Percentiles rank a stretch among this genome's conserved stretches.
Evolutionary conservation across 2,329 filamentous ascomycete genomes (phyloP).

Genomic region (Aspergillus costaricaensis): DNA sequence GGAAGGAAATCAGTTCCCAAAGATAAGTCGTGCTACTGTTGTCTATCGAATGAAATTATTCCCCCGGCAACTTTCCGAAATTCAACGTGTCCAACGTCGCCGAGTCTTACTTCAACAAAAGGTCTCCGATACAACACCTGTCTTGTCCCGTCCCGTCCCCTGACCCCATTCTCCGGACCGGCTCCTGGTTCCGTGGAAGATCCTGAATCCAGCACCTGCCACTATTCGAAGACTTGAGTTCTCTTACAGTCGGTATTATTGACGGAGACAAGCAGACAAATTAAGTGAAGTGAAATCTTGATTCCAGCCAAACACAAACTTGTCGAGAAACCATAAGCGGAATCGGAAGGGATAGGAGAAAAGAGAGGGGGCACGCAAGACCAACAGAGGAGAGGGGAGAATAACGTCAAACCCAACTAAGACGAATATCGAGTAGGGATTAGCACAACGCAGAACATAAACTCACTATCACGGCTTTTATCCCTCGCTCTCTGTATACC

Average conservation of each 20-base stretch:
- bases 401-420: not conserved
- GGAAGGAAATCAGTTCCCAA: not conserved
- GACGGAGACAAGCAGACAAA: not conserved
- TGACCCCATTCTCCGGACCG: not conserved
- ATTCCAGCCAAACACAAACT: not conserved
- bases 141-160: not conserved
- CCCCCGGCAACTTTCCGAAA: not conserved
- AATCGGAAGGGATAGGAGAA: not conserved
- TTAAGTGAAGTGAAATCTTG: not conserved
- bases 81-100: not conserved
- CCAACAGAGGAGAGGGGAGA: not conserved
- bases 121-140: not conserved
- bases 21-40: not conserved
- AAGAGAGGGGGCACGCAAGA: not conserved
- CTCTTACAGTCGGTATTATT: not conserved
- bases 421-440: not conserved
- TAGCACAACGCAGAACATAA: not conserved
- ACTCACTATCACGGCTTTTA: not conserved
- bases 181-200: not conserved
- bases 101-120: not conserved
- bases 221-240: not conserved
- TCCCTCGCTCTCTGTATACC: not conserved
- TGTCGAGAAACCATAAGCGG: not conserved
- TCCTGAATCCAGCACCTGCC: constrained; percentile 6
- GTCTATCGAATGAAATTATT: not conserved